Evolutionary conservation across 441 rosid genomes (phyloP).

Genomic region (Daphne laureola): DNA sequence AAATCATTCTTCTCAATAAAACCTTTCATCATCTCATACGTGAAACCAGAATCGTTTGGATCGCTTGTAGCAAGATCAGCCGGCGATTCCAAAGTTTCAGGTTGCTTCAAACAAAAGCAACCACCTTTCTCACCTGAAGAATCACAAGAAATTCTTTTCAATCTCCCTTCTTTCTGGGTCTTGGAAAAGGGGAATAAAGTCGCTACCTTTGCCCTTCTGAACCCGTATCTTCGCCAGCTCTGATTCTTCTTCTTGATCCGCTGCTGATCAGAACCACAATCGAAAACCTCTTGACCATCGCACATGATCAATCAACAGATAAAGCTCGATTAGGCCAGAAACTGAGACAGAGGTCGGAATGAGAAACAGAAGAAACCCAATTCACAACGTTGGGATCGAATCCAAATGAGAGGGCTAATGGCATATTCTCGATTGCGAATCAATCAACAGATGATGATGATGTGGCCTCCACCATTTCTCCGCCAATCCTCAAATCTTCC

Average conservation of each 20-base stretch:
- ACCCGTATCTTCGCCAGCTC: not conserved
- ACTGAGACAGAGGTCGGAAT: no score
- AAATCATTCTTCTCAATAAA: slow-evolving; percentile 38
- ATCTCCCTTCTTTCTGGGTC: slow-evolving; percentile 14
- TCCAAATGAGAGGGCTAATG: no score
- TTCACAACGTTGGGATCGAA: no score
- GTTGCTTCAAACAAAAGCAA: slow-evolving; percentile 30
- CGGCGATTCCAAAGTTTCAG: slow-evolving; percentile 28
- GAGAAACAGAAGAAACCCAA: no score
- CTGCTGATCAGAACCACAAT: not conserved
- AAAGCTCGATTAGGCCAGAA: no score
- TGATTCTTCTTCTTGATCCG: not conserved
- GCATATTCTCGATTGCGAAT: no score
- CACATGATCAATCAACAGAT: no score
- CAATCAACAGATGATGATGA: no score
- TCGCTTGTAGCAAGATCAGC: slow-evolving; percentile 29
- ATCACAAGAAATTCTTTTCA: slow-evolving; percentile 1
- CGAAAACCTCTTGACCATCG: no score
- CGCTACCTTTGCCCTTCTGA: slow-evolving; percentile 18
- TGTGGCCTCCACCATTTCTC: no score
- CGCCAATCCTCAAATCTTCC: no score
- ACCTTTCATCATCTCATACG: slow-evolving; percentile 33
- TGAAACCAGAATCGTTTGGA: slow-evolving; percentile 35
- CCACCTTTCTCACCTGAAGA: slow-evolving; percentile 12
- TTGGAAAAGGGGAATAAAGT: slow-evolving; percentile 17